Evolutionary conservation across 257 asterid genomes (phyloP), one percentile per base, ranked within the genome.

Genomic region (Capsicum rhomboideum): DNA sequence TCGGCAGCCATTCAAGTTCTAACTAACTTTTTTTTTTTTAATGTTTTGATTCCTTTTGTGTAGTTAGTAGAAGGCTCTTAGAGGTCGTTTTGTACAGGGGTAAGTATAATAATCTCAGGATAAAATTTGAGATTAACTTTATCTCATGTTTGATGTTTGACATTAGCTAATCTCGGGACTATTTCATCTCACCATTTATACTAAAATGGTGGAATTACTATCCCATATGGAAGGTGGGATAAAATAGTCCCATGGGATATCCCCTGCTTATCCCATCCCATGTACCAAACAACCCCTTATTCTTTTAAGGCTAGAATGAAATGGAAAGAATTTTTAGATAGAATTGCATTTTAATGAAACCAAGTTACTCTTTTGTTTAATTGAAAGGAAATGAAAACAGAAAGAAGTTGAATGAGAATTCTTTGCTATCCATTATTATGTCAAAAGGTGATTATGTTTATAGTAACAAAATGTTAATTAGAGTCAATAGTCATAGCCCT

Each of bases 1-100:
- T 52, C 78, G 63, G 78, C 68, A 64, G 87, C 53, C 85, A 64
- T 82, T 67, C 18, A 42, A 64, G 42, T 82, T 44, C 7, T 17
- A 13, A 14, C 79, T 71, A 6, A 10, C 37, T 4, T 6, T 14
- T 31, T n/a, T n/a, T n/a, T 16, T 13, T 20, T 71, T n/a, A 6
- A n/a, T 40, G 34, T 6, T 11, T 71, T n/a, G 55, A 71, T n/a
- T 71, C 11, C 31, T 71, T 42, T 42, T 37, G 17, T n/a, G 34
- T 42, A 42, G 55, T 71, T 42, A 20, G 34, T 37, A 18, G 1
- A 34, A 34, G n/a, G n/a, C n/a, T n/a, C n/a, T n/a, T 34, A 34
- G 40, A 34, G 40, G 40, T 34, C 40, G 4, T 34, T 34, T 34
- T 4, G 40, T 34, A 34, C 4, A 34, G 40, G 40, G 40, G 40